These are phyloP conservation scores for Phytophthora sp. DNA, from an alignment of 352 stramenopile species.

Conservation along the genomic window DNA sequence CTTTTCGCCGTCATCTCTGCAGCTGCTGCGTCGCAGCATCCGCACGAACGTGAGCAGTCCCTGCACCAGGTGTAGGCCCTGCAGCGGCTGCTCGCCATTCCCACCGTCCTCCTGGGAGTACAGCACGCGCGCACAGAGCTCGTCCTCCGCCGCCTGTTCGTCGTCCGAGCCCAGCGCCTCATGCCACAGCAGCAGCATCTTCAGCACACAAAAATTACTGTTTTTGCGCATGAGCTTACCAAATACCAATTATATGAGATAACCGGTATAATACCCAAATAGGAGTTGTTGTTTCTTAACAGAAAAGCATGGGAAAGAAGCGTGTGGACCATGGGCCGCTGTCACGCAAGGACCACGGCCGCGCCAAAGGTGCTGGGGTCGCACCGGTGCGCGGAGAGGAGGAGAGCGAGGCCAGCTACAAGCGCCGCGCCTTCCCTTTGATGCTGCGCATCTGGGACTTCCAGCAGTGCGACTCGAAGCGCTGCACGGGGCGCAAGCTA, in stretches of 20 bases:
- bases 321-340: slow-evolving; percentile 28
- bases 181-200: slow-evolving; percentile 68
- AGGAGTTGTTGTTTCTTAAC: too few relatives aligned
- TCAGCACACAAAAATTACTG: too few relatives aligned
- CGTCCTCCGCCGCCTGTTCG: slow-evolving; percentile 63
- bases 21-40: slow-evolving; percentile 28
- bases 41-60: slow-evolving; percentile 60
- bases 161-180: slow-evolving; percentile 69
- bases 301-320: slow-evolving; percentile 37
- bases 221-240: too few relatives aligned
- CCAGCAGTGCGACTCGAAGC: slow-evolving; percentile 95
- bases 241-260: too few relatives aligned
- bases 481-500: slow-evolving; percentile 93
- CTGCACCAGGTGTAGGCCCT: slow-evolving; percentile 58
- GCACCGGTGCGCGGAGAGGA: slow-evolving; percentile 49
- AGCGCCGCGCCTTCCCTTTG: slow-evolving; percentile 77
- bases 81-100: slow-evolving; percentile 27
- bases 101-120: slow-evolving; percentile 27
- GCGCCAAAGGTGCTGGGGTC: not conserved
- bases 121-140: slow-evolving; percentile 54
- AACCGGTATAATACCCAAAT: too few relatives aligned
- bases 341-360: slow-evolving; percentile 26
- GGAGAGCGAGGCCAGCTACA: slow-evolving; percentile 70
- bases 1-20: not conserved
- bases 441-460: slow-evolving; percentile 96